phyloP scores from a whole-genome alignment of 768 basidiomycete genomes.

The Leccinum fibrillosum region DNA sequence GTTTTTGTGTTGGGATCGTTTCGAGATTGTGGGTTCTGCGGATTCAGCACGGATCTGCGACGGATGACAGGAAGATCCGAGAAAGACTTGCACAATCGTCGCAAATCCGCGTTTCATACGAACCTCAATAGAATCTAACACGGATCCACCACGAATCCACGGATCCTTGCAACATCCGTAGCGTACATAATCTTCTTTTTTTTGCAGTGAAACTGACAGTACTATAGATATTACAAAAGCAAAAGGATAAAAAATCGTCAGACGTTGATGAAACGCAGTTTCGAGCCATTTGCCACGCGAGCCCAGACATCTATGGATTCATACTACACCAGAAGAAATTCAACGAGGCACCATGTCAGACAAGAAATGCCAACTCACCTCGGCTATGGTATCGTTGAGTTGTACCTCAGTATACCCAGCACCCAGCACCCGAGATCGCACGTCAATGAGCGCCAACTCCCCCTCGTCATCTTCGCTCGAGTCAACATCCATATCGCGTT shows the following conservation, averaged over 20 bases:
- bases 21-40: no score
- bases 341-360: not conserved
- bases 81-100: no score
- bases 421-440: constrained; percentile 79
- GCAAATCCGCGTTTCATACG: no score
- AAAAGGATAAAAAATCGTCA: constrained; percentile 5
- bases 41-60: no score
- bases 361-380: constrained; percentile 47
- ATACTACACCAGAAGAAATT: constrained; percentile 53
- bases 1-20: no score
- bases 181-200: no score
- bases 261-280: constrained; percentile 62
- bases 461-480: constrained; percentile 64
- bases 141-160: no score
- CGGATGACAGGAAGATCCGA: no score
- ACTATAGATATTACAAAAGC: not conserved
- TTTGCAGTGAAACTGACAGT: constrained; percentile 8
- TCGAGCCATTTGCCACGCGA: constrained; percentile 79
- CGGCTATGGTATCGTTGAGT: constrained; percentile 78
- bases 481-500: constrained; percentile 68
- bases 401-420: constrained; percentile 91
- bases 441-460: constrained; percentile 81
- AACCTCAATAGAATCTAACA: no score
- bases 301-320: constrained; percentile 80
- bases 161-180: no score